These are phyloP conservation scores for Closterium sp. DNA, from an alignment of 139 green algal genomes.

Conservation along the genomic window DNA sequence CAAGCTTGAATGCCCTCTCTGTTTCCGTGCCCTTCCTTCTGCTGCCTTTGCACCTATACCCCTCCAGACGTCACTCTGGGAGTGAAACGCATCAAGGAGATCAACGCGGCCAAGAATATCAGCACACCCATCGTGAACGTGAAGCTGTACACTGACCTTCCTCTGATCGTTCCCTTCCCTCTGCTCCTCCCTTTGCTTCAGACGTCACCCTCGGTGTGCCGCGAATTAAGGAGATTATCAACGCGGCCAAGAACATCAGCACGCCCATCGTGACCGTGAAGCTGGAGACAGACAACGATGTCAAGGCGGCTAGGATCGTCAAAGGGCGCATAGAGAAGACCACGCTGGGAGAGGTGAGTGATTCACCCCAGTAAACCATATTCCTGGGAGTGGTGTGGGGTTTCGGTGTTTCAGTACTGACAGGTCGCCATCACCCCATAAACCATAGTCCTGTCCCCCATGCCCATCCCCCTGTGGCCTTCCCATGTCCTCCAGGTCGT, in stretches of 20 bases:
- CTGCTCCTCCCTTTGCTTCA: neutral
- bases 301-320: conserved; percentile 80
- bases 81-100: conserved; percentile 98
- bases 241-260: conserved; percentile 88
- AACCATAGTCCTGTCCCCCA: too few species aligned
- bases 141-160: too few species aligned
- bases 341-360: conserved; percentile 76
- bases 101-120: conserved; percentile 94
- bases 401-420: too few species aligned
- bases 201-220: conserved; percentile 94
- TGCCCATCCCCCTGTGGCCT: too few species aligned
- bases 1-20: too few species aligned
- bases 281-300: conserved; percentile 66
- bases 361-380: neutral
- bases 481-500: conserved; percentile 26
- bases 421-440: too few species aligned
- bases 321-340: conserved; percentile 90
- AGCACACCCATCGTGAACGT: conserved; percentile 93
- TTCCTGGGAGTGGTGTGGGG: too few species aligned
- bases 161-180: too few species aligned
- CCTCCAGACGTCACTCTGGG: too few species aligned
- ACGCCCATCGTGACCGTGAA: conserved; percentile 93
- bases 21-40: too few species aligned
- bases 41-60: too few species aligned
- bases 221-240: conserved; percentile 99